Percentiles rank a stretch among this genome's conserved stretches.
phyloP scores from a whole-genome alignment of 768 basidiomycete species.

The Rhizopogon vulgaris region DNA sequence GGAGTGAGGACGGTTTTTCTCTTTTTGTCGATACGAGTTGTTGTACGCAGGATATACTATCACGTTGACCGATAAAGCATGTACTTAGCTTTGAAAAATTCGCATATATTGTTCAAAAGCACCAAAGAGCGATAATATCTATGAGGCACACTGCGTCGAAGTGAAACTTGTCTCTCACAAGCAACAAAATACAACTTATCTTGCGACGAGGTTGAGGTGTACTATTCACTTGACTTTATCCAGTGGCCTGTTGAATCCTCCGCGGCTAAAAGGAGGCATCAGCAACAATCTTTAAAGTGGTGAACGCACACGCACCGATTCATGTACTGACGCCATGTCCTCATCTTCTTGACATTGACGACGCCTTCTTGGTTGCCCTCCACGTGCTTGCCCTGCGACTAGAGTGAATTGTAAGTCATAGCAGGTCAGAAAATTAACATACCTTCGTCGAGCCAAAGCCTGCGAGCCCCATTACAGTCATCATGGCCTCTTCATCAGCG shows the following conservation, averaged over 20 bases:
- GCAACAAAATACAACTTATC: constrained; percentile 11
- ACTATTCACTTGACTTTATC: constrained; percentile 83
- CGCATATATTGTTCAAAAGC: not conserved
- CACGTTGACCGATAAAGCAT: constrained; percentile 16
- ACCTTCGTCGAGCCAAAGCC: constrained; percentile 93
- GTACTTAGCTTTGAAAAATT: not conserved
- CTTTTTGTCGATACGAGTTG: constrained; percentile 10
- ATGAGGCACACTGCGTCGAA: not conserved
- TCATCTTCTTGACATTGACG: constrained; percentile 66
- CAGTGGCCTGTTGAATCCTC: constrained; percentile 86
- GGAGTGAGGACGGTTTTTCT: not conserved
- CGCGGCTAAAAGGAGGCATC: constrained; percentile 44
- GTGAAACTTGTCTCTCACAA: not conserved
- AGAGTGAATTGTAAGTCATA: constrained; percentile 2
- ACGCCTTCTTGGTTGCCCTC: constrained; percentile 75
- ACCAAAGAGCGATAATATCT: not conserved
- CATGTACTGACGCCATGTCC: constrained; percentile 99
- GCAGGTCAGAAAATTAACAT: constrained; percentile 4
- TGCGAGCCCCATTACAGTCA: constrained; percentile 82
- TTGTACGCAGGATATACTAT: constrained; percentile 22
- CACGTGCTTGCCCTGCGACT: constrained; percentile 65
- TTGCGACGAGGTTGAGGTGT: not conserved
- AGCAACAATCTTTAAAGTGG: constrained; percentile 6
- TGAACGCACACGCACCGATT: constrained; percentile 55
- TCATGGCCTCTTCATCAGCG: constrained; percentile 76